phyloP scores from a whole-genome alignment of 495 filamentous ascomycete genomes.

The Letharia lupina region DNA sequence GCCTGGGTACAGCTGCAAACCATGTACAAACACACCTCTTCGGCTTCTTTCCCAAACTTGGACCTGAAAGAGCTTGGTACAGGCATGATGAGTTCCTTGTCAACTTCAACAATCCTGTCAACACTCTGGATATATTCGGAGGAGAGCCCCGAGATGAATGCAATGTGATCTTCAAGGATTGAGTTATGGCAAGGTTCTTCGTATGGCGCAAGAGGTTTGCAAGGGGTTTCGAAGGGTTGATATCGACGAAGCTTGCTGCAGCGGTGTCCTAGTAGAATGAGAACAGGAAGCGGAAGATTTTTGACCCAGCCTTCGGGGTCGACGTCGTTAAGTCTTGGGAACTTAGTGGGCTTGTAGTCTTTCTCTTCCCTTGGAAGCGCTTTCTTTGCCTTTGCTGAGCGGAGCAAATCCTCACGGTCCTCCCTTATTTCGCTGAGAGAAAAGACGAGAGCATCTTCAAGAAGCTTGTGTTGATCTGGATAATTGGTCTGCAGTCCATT shows the following conservation, averaged over 20 bases:
- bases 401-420: neutral
- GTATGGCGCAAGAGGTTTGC: neutral
- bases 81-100: neutral
- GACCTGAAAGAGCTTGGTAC: neutral
- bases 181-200: neutral
- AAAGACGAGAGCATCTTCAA: neutral
- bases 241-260: neutral
- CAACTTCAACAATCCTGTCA: neutral
- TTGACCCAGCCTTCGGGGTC: neutral
- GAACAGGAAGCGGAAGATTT: neutral
- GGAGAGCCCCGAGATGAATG: neutral
- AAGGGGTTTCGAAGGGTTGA: neutral
- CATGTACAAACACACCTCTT: conserved; percentile 47
- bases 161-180: neutral
- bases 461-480: neutral
- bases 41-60: conserved; percentile 24
- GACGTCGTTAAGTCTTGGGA: neutral
- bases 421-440: neutral
- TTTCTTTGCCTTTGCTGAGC: neutral
- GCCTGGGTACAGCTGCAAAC: conserved; percentile 46
- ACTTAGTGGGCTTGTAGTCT: neutral
- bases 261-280: neutral
- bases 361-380: neutral
- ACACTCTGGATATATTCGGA: neutral
- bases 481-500: neutral